A percentile compares a stretch with the other conserved stretches of the same genome.
These are phyloP conservation scores for Mucor velutinosus DNA, from an alignment of 371 early-diverging fungal genomes.

Conservation along the genomic window DNA sequence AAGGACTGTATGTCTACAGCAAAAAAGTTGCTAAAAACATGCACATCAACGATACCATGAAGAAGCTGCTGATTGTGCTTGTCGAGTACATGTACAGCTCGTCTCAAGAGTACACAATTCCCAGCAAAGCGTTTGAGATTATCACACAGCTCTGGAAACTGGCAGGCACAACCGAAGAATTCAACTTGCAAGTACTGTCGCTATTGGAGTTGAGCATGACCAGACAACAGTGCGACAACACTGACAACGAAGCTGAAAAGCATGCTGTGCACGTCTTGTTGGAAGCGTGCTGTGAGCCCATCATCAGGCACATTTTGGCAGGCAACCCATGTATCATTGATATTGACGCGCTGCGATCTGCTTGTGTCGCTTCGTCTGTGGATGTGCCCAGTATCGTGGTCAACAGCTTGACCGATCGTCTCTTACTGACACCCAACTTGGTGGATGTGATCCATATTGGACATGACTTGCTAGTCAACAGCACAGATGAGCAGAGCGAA, in stretches of 20 bases:
- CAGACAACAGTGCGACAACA: not conserved
- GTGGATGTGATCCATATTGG: constrained; percentile 31
- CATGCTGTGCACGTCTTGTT: constrained; percentile 22
- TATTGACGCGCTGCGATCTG: constrained; percentile 4
- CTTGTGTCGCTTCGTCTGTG: constrained; percentile 25
- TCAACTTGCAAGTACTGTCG: constrained; percentile 24
- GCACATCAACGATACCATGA: constrained; percentile 13
- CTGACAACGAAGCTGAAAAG: constrained; percentile 7
- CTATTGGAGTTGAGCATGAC: constrained; percentile 28
- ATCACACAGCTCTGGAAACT: constrained; percentile 29
- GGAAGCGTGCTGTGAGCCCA: constrained; percentile 27
- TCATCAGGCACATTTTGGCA: constrained; percentile 32
- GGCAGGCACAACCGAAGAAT: constrained; percentile 7
- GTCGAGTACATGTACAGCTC: constrained; percentile 24
- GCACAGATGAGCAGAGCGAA: not conserved
- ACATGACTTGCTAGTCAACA: constrained; percentile 7
- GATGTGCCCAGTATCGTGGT: constrained; percentile 27
- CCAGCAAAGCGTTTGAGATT: constrained; percentile 27
- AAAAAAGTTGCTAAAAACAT: constrained; percentile 5
- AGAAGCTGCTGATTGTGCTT: constrained; percentile 28
- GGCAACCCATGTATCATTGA: constrained; percentile 30
- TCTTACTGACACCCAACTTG: constrained; percentile 17
- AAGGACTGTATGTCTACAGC: constrained; percentile 9
- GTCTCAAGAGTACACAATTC: constrained; percentile 10
- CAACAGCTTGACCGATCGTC: constrained; percentile 1